Evolutionary conservation across 257 asterid genomes (phyloP).

Genomic region (Solanum tarijense): DNA sequence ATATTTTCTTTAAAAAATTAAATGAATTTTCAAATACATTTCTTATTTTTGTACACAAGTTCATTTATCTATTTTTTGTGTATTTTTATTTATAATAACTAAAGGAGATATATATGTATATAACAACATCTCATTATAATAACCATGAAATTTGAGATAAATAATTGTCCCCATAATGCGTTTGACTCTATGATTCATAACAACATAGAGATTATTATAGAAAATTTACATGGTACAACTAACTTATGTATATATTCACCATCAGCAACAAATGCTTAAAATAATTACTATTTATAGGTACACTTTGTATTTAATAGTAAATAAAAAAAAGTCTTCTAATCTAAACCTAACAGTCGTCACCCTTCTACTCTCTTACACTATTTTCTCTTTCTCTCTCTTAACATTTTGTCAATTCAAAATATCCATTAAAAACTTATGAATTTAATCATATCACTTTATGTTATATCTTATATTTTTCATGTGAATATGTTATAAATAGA

Average conservation of each 20-base stretch:
- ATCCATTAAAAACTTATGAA: background rate
- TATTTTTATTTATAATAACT: too few species aligned
- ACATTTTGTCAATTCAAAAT: background rate
- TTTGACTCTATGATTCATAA: too few species aligned
- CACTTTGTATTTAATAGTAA: background rate
- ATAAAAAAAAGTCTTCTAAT: background rate
- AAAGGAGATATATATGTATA: too few species aligned
- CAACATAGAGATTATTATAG: background rate
- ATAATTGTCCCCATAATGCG: background rate
- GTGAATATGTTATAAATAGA: background rate
- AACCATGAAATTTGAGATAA: background rate
- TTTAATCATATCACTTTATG: background rate
- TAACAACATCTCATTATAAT: background rate
- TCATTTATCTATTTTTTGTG: background rate
- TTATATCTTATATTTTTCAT: too few species aligned
- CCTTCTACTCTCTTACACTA: background rate
- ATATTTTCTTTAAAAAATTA: too few species aligned
- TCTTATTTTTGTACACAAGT: background rate
- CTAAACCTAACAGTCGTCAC: background rate
- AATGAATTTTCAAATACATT: too few species aligned
- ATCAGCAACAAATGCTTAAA: background rate
- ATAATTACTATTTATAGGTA: background rate
- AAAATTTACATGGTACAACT: too few species aligned
- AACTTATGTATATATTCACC: background rate
- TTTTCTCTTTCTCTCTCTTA: too few species aligned